phyloP scores from a whole-genome alignment of 495 filamentous ascomycete species.

The Darksidea phi region DNA sequence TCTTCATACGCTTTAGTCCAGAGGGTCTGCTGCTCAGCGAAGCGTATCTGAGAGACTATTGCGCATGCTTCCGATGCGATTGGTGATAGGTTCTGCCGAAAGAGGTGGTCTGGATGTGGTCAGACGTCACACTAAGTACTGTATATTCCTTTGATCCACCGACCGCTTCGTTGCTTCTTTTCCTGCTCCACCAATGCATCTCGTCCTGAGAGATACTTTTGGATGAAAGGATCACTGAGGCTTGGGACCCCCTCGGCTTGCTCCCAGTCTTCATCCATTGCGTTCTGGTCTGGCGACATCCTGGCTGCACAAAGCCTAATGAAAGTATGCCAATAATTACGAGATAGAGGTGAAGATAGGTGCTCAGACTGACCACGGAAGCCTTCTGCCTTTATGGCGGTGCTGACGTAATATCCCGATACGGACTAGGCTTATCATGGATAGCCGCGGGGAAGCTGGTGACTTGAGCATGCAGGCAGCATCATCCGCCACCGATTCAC shows the following conservation, averaged over 20 bases:
- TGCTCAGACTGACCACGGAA: too few relatives aligned
- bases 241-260: conserved; percentile 54
- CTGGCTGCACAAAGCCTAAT: too few relatives aligned
- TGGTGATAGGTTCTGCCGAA: conserved; percentile 68
- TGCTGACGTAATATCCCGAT: too few relatives aligned
- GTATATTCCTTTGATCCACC: conserved; percentile 34
- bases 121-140: conserved; percentile 15
- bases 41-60: conserved; percentile 76
- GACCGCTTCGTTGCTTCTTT: conserved; percentile 77
- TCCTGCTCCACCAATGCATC: conserved; percentile 76
- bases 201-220: conserved; percentile 74
- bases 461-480: neutral
- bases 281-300: conserved; percentile 14
- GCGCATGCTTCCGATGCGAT: conserved; percentile 70
- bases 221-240: conserved; percentile 67
- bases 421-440: too few relatives aligned
- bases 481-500: conserved; percentile 7
- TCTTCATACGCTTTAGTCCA: conserved; percentile 73
- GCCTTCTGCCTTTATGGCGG: too few relatives aligned
- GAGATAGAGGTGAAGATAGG: too few relatives aligned
- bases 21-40: conserved; percentile 66
- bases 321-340: too few relatives aligned
- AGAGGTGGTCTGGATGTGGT: conserved; percentile 54
- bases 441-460: neutral
- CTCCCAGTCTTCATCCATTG: conserved; percentile 55